phyloP scores from a whole-genome alignment of 208 protist species.

The Blechomonas ayalai region DNA sequence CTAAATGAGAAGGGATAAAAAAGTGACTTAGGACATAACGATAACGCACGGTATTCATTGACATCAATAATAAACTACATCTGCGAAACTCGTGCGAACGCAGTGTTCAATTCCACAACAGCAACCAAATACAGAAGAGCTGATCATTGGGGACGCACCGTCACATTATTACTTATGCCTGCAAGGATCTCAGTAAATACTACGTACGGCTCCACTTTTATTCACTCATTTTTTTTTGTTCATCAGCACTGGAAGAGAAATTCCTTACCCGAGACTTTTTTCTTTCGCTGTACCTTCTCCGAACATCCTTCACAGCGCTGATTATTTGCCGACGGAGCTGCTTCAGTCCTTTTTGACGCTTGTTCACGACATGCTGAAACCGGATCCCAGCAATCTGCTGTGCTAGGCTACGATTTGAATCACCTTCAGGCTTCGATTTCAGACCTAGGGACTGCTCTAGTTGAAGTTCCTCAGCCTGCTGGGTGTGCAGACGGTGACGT shows the following conservation, averaged over 20 bases:
- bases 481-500: slow-evolving; percentile 32
- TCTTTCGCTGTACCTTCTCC: slow-evolving; percentile 30
- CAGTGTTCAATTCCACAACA: too few relatives aligned
- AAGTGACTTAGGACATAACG: too few relatives aligned
- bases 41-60: too few relatives aligned
- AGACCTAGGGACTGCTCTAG: slow-evolving; percentile 68
- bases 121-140: too few relatives aligned
- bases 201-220: too few relatives aligned
- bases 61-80: too few relatives aligned
- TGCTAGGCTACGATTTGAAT: slow-evolving; percentile 49
- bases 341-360: slow-evolving; percentile 64
- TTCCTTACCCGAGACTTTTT: slow-evolving; percentile 2
- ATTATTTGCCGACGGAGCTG: slow-evolving; percentile 73
- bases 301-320: slow-evolving; percentile 53
- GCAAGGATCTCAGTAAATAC: too few relatives aligned
- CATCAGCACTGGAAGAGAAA: background rate
- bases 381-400: slow-evolving; percentile 74
- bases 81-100: too few relatives aligned
- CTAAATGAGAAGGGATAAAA: too few relatives aligned
- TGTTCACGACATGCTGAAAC: slow-evolving; percentile 70
- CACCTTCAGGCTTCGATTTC: slow-evolving; percentile 12
- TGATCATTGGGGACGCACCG: too few relatives aligned
- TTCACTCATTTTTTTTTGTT: background rate
- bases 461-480: slow-evolving; percentile 35
- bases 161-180: too few relatives aligned